These are phyloP conservation scores for Sarcodon sp. DNA, from an alignment of 768 basidiomycete species.

Conservation along the genomic window DNA sequence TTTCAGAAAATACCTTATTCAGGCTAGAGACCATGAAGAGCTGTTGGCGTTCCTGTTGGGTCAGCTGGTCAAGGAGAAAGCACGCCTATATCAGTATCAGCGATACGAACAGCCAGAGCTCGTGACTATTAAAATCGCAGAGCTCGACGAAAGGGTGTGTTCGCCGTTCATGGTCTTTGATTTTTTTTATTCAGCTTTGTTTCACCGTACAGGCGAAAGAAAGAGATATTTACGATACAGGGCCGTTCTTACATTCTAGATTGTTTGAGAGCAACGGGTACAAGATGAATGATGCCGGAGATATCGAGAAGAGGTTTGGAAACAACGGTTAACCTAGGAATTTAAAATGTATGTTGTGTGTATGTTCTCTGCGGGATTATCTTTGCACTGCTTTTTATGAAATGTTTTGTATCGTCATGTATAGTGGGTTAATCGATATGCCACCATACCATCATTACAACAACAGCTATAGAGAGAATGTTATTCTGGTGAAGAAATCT, in stretches of 20 bases:
- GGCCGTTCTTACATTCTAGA: slow-evolving; percentile 75
- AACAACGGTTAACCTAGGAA: slow-evolving; percentile 3
- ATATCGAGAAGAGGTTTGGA: slow-evolving; percentile 68
- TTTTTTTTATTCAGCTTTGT: not conserved
- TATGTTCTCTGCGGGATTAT: too few species aligned
- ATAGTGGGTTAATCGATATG: too few species aligned
- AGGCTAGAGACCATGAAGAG: slow-evolving; percentile 93
- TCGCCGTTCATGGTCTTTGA: not conserved
- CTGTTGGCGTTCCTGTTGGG: slow-evolving; percentile 90
- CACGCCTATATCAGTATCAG: slow-evolving; percentile 70
- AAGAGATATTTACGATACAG: slow-evolving; percentile 87
- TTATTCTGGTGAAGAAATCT: too few species aligned
- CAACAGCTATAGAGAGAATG: too few species aligned
- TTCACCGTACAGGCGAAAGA: slow-evolving; percentile 68
- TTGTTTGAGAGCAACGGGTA: slow-evolving; percentile 88
- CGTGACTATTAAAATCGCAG: slow-evolving; percentile 62
- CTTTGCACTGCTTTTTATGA: too few species aligned
- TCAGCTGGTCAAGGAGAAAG: slow-evolving; percentile 86
- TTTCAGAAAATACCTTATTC: slow-evolving; percentile 95
- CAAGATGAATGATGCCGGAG: slow-evolving; percentile 36
- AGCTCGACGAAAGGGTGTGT: slow-evolving; percentile 80
- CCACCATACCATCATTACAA: too few species aligned
- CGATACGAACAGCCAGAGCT: slow-evolving; percentile 66
- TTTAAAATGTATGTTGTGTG: too few species aligned
- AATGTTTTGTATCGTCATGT: too few species aligned